Conservation (phyloP, 345 rosid genomes). For the Lepidium aucheri region DNA sequence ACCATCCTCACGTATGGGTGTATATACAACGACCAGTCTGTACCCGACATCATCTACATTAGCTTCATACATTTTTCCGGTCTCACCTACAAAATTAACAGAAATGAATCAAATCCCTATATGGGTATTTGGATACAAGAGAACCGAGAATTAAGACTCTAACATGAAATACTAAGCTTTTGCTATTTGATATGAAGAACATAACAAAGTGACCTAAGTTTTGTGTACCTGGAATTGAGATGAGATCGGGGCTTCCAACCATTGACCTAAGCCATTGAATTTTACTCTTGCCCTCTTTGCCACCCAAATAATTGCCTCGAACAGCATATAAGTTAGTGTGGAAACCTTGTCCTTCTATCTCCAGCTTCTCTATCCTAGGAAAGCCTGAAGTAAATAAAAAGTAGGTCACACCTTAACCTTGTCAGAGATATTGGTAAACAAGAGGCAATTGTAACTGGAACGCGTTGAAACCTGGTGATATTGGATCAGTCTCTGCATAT, state of each 20-base stretch:
- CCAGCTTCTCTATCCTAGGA: conserved; percentile 84
- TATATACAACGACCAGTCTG: conserved; percentile 78
- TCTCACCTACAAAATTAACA: conserved; percentile 62
- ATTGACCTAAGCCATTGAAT: conserved; percentile 95
- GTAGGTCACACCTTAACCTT: conserved; percentile 1
- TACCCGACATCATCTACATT: conserved; percentile 99
- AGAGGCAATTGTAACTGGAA: conserved; percentile 1
- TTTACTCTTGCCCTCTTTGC: conserved; percentile 94
- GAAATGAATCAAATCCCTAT: not conserved
- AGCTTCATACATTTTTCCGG: conserved; percentile 89
- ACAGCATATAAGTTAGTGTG: conserved; percentile 91
- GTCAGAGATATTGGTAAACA: not conserved
- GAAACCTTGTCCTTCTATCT: conserved; percentile 90
- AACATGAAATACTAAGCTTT: not conserved
- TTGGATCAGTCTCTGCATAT: conserved; percentile 60
- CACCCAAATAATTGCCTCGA: conserved; percentile 79
- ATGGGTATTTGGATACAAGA: not conserved
- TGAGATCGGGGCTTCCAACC: conserved; percentile 97
- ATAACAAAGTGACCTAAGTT: not conserved
- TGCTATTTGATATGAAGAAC: not conserved
- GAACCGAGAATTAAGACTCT: not conserved
- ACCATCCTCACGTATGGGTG: conserved; percentile 89
- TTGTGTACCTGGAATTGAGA: conserved; percentile 74
- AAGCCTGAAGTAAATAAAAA: conserved; percentile 39
- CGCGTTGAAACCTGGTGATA: conserved; percentile 61